These are phyloP conservation scores for Mycena chlorophos DNA, from an alignment of 768 basidiomycete genomes.

Conservation along the genomic window DNA sequence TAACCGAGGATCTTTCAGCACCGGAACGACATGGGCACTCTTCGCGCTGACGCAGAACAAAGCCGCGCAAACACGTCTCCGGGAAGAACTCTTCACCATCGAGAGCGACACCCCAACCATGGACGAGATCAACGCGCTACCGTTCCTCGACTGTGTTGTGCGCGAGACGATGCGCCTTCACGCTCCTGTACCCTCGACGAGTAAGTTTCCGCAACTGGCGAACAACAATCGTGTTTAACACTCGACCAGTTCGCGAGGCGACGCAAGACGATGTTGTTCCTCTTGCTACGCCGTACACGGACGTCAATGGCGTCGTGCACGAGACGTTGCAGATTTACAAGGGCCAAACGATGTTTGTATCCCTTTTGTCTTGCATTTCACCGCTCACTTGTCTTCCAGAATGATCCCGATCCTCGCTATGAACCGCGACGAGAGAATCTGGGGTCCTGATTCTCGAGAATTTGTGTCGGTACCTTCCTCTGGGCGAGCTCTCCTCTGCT, in stretches of 20 bases:
- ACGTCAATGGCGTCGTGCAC: constrained; percentile 30
- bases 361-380: constrained; percentile 24
- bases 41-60: constrained; percentile 52
- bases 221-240: too few relatives aligned
- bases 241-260: constrained; percentile 28
- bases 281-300: constrained; percentile 32
- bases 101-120: constrained; percentile 61
- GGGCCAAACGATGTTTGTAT: constrained; percentile 18
- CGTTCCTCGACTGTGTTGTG: constrained; percentile 57
- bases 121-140: constrained; percentile 65
- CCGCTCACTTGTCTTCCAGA: background rate
- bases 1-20: constrained; percentile 25
- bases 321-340: constrained; percentile 25
- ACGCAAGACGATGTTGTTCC: constrained; percentile 37
- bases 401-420: constrained; percentile 27
- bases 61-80: constrained; percentile 53
- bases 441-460: constrained; percentile 46
- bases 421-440: constrained; percentile 40
- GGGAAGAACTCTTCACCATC: constrained; percentile 55
- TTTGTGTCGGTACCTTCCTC: constrained; percentile 35
- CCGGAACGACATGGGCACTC: constrained; percentile 58
- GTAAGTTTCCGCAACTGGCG: background rate
- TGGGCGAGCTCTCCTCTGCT: background rate
- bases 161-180: constrained; percentile 10
- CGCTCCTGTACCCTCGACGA: background rate